Conservation (phyloP, 2,329 filamentous ascomycete species). For the Ophiocordyceps camponoti-leonardi region DNA sequence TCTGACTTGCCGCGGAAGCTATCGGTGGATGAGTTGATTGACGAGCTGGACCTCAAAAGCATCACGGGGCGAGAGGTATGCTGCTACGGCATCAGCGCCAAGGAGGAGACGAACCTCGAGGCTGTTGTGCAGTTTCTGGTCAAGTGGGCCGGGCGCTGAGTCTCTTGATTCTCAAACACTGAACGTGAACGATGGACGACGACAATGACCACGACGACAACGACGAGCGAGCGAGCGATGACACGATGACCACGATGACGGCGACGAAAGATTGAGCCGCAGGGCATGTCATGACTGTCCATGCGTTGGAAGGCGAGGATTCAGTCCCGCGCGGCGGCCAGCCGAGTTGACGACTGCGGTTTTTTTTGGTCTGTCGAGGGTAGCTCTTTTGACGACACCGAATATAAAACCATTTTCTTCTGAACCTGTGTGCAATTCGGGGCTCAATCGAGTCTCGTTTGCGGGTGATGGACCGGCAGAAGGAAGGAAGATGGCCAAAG, state of each 20-base stretch:
- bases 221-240: background rate
- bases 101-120: conserved; percentile 96
- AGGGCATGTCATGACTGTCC: background rate
- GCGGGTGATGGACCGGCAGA: background rate
- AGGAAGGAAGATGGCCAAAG: background rate
- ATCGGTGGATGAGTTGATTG: conserved; percentile 88
- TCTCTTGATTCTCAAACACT: background rate
- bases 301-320: background rate
- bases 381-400: background rate
- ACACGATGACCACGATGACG: background rate
- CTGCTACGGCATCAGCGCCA: conserved; percentile 96
- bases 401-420: background rate
- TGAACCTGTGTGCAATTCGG: background rate
- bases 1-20: conserved; percentile 85
- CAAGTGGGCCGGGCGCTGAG: conserved; percentile 62
- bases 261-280: conserved; percentile 1
- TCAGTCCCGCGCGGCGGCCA: background rate
- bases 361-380: background rate
- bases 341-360: background rate
- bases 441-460: background rate
- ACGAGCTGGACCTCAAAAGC: conserved; percentile 73
- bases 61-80: conserved; percentile 89
- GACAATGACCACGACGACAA: conserved; percentile 1
- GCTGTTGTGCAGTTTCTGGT: conserved; percentile 95
- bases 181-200: conserved; percentile 1